phyloP scores from a whole-genome alignment of 352 stramenopile species.

The Globisporangium cystogenes region DNA sequence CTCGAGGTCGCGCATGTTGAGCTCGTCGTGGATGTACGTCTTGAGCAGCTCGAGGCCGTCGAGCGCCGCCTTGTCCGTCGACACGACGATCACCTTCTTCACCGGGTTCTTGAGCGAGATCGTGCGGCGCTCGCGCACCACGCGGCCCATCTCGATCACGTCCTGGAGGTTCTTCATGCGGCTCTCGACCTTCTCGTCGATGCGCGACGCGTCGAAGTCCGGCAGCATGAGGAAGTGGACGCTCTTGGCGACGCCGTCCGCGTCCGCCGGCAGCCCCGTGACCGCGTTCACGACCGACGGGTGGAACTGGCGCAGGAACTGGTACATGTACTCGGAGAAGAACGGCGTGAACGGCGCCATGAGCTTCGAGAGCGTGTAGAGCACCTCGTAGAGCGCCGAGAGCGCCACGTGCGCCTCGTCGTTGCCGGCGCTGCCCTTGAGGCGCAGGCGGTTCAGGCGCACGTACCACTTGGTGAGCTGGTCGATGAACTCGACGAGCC shows the following conservation, averaged over 20 bases:
- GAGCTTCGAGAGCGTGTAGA: slow-evolving; percentile 92
- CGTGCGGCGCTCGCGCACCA: slow-evolving; percentile 94
- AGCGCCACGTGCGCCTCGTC: slow-evolving; percentile 79
- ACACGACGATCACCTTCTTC: slow-evolving; percentile 95
- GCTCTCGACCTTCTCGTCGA: slow-evolving; percentile 93
- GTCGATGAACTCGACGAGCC: slow-evolving; percentile 97
- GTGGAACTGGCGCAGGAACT: slow-evolving; percentile 96
- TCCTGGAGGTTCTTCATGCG: slow-evolving; percentile 95
- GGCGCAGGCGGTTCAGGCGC: slow-evolving; percentile 96
- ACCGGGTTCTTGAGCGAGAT: slow-evolving; percentile 98
- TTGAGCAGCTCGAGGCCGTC: slow-evolving; percentile 75
- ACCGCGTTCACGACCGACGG: slow-evolving; percentile 70
- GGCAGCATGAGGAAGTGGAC: slow-evolving; percentile 97
- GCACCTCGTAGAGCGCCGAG: slow-evolving; percentile 97
- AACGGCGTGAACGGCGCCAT: slow-evolving; percentile 99
- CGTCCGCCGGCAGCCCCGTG: slow-evolving; percentile 69
- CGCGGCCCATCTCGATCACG: slow-evolving; percentile 95
- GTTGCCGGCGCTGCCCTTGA: slow-evolving; percentile 94
- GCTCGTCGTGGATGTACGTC: slow-evolving; percentile 96
- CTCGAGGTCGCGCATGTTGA: slow-evolving; percentile 95
- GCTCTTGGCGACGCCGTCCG: slow-evolving; percentile 89
- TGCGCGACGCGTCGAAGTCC: slow-evolving; percentile 86
- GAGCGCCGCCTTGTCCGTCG: slow-evolving; percentile 75
- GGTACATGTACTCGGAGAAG: slow-evolving; percentile 99
- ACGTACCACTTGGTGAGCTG: slow-evolving; percentile 99